Base-by-base conservation (phyloP, 805 yeast genomes). In the Wickerhamiella spandovensis region DNA sequence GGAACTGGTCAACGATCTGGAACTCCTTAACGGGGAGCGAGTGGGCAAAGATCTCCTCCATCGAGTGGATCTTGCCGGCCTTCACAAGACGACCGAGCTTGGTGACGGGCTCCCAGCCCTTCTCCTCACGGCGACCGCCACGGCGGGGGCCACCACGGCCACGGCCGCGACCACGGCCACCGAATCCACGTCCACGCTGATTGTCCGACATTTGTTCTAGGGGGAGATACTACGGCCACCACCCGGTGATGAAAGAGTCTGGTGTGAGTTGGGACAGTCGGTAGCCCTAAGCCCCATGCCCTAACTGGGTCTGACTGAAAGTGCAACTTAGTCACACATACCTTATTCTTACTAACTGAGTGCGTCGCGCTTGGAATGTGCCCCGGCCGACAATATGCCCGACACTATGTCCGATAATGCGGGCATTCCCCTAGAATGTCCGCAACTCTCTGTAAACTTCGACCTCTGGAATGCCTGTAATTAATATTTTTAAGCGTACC, bases 41-140 rank as follows among this genome's bases (percentile, higher is more conserved):
- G 89, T 92, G 97, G 72, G 90, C 79, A 92, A 88, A 92, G 79
- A 92, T 86, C 80, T 92, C 95, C 80, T 92, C 98, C 67, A 92
- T 77, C 69, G 95, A 75, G 72, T 89, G 74, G 76, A 92, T 80
- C 84, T 92, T 90, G 75, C 95, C 95, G 69, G 97, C 95, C 80
- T 88, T 87, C 64, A 92, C 98, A 70, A 92, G 83, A 84, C 98
- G 90, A 77, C 98, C 98, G 72, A 92, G 85, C 83, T 92, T 92
- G 92, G 98, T 92, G 72, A 92, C 97, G 78, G 98, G 98, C 68
- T 81, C 82, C 98, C 98, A 92, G 68, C 94, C 95, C 80, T 90
- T 89, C 81, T 92, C 97, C 77, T 90, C 97, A 63, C 77, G 79
- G 73, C 89, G 79, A 65, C 89, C 82, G 66, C 84, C 79, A 73